Evolutionary conservation across 1,139 yeast species (phyloP).

Genomic region (Kodamaea sp.): DNA sequence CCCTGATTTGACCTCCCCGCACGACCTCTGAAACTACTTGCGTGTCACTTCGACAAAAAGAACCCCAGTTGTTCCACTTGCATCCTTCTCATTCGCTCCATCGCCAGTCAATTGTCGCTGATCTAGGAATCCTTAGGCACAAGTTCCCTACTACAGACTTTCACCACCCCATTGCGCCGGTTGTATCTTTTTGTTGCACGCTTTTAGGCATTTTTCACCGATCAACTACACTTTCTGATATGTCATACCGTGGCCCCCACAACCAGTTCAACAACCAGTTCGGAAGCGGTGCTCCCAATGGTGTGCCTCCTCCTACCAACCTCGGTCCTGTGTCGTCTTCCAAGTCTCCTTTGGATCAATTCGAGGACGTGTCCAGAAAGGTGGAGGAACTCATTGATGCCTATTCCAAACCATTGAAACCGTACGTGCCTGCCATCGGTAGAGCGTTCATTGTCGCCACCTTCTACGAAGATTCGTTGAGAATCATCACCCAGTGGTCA

Average conservation of each 20-base stretch:
- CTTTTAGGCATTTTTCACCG: too few species aligned
- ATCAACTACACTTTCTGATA: too few species aligned
- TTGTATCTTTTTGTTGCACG: too few species aligned
- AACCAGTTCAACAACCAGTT: constrained; percentile 18
- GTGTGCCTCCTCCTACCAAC: constrained; percentile 17
- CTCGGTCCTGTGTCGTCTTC: constrained; percentile 24
- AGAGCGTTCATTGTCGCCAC: constrained; percentile 92
- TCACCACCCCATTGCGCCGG: too few species aligned
- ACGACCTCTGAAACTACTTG: constrained; percentile 5
- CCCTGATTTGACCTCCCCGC: too few species aligned
- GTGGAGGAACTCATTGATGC: constrained; percentile 51
- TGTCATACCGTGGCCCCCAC: constrained; percentile 20
- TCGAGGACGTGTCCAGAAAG: constrained; percentile 47
- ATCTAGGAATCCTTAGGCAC: too few species aligned
- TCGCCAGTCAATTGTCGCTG: too few species aligned
- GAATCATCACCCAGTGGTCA: constrained; percentile 86
- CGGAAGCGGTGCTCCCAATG: constrained; percentile 10
- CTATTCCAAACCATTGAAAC: constrained; percentile 55
- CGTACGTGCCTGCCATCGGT: constrained; percentile 83
- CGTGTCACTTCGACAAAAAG: constrained; percentile 12
- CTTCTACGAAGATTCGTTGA: constrained; percentile 83
- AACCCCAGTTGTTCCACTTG: background rate
- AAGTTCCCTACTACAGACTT: too few species aligned
- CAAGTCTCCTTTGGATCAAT: constrained; percentile 34
- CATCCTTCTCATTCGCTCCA: constrained; percentile 1